Evolutionary conservation across 2,329 filamentous ascomycete genomes (phyloP), one percentile per base, ranked within the genome.

Genomic region (Colletotrichum camelliae): DNA sequence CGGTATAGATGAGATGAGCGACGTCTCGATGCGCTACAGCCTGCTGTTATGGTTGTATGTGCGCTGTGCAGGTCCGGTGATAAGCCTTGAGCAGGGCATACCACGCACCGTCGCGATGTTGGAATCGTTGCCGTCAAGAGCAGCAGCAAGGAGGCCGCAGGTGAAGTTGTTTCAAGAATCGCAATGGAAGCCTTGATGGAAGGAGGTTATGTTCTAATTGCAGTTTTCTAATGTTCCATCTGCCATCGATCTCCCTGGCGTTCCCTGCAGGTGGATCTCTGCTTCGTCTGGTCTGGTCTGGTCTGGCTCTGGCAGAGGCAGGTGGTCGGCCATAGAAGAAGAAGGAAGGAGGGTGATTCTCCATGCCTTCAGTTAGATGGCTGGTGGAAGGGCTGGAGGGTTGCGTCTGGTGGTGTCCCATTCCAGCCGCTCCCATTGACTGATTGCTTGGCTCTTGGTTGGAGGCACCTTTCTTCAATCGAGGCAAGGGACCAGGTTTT

Each of bases 141-240:
- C 16, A 33, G 18, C 58, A 18, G 58, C 58, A 31, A 57, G 39
- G 31, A 58, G 31, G 57, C 33, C 39, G 33, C 69, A 57, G 16
- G 57, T n/a, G 16, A 57, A 10, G 43, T 13, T 65, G 70, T 75
- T 73, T 73, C 73, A 68, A 73, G 70, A 75, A 75, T 35, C 27
- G 64, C 58, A n/a, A 75, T 75, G 35, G 73, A 75, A 75, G 73
- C 33, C 37, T 21, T 13, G 48, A 75, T 75, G 57, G 73, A 75
- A 75, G 58, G 43, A 75, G 39, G 69, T 33, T 21, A 62, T 33
- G 39, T 13, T 73, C 70, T n/a, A 72, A 37, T 43, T 61, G 60
- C 33, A 48, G 21, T 48, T 33, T 58, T 68, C 62, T 58, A 68
- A 48, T 52, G 64, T 67, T 62, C 68, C 62, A 62, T 72, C 21